phyloP scores from a whole-genome alignment of 1,284 basidiomycete species.

The Dichomitus squalens region DNA sequence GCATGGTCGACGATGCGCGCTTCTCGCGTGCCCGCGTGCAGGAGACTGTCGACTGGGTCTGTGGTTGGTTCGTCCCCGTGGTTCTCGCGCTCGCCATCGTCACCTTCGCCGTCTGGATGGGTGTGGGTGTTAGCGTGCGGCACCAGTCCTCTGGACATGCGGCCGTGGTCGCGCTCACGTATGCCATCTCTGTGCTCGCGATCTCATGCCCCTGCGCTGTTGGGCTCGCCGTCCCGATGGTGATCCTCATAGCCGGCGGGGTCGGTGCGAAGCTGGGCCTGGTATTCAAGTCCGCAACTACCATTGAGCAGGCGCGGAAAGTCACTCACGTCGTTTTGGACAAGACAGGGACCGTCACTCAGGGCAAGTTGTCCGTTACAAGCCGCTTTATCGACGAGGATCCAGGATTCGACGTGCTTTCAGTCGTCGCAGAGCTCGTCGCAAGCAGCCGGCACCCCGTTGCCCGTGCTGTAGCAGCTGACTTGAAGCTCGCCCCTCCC shows the following conservation, averaged over 20 bases:
- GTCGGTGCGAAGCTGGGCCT: conserved; percentile 37
- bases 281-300: conserved; percentile 38
- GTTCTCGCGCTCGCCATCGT: conserved; percentile 34
- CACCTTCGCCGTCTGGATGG: conserved; percentile 42
- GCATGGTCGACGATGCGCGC: conserved; percentile 41
- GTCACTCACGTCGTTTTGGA: conserved; percentile 44
- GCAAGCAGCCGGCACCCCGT: conserved; percentile 37
- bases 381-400: conserved; percentile 27
- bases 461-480: conserved; percentile 33
- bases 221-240: conserved; percentile 41
- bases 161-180: conserved; percentile 38
- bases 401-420: conserved; percentile 20
- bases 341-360: conserved; percentile 50
- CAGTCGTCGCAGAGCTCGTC: conserved; percentile 28
- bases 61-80: conserved; percentile 38
- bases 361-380: conserved; percentile 37
- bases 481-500: conserved; percentile 12
- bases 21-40: conserved; percentile 41
- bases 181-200: conserved; percentile 45
- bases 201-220: conserved; percentile 49
- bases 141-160: conserved; percentile 30
- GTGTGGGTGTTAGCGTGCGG: conserved; percentile 36
- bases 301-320: conserved; percentile 35
- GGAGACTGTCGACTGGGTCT: conserved; percentile 41
- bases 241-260: conserved; percentile 38